These are phyloP conservation scores for Suhomyces vadensis DNA, from an alignment of 805 yeast genomes.

Conservation along the genomic window DNA sequence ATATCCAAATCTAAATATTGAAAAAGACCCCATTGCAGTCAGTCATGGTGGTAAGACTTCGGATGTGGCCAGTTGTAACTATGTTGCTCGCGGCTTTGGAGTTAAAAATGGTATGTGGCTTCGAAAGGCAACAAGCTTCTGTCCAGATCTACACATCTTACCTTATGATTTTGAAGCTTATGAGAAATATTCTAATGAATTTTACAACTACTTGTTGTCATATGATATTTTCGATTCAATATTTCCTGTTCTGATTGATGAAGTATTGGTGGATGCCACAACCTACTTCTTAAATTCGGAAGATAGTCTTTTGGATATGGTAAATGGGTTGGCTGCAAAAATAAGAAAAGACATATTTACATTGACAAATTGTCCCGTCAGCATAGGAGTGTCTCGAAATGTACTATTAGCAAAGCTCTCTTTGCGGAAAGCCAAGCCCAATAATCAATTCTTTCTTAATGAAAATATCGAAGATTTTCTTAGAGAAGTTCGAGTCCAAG, in stretches of 20 bases:
- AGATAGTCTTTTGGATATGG: slow-evolving; percentile 9
- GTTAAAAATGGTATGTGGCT: slow-evolving; percentile 92
- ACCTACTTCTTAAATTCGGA: slow-evolving; percentile 17
- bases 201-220: slow-evolving; percentile 60
- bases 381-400: slow-evolving; percentile 76
- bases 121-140: slow-evolving; percentile 56
- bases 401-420: slow-evolving; percentile 79
- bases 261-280: slow-evolving; percentile 74
- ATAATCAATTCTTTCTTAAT: slow-evolving; percentile 53
- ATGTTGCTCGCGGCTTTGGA: slow-evolving; percentile 77
- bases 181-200: slow-evolving; percentile 59
- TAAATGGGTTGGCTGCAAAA: slow-evolving; percentile 26
- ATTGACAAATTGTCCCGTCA: slow-evolving; percentile 63
- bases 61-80: slow-evolving; percentile 91
- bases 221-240: slow-evolving; percentile 48
- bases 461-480: slow-evolving; percentile 33
- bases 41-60: slow-evolving; percentile 61
- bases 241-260: slow-evolving; percentile 89
- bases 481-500: slow-evolving; percentile 32
- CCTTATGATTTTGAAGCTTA: slow-evolving; percentile 76
- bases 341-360: slow-evolving; percentile 44
- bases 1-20: slow-evolving; percentile 54
- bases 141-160: slow-evolving; percentile 66
- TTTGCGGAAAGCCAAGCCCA: slow-evolving; percentile 74
- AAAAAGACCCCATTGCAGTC: slow-evolving; percentile 57